Evolutionary conservation across 305 asterid genomes (phyloP).

Genomic region (Caryopteris hybrid): DNA sequence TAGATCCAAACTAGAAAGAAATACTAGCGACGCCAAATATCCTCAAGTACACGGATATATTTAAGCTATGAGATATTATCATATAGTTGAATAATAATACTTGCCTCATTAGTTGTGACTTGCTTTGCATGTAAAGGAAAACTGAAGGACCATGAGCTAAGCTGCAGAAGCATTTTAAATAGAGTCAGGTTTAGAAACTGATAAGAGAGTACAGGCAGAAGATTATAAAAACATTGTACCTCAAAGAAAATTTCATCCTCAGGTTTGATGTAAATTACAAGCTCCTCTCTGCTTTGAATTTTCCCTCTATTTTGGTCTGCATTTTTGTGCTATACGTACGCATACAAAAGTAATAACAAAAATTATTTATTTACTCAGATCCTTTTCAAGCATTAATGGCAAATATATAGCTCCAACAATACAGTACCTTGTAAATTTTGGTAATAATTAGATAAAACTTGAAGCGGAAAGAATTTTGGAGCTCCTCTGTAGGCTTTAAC

Average conservation of each 20-base stretch:
- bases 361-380: neutral
- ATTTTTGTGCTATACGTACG: conserved; percentile 50
- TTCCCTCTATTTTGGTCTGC: conserved; percentile 35
- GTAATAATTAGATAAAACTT: conserved; percentile 63
- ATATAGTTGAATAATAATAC: conserved; percentile 11
- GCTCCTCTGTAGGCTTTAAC: conserved; percentile 74
- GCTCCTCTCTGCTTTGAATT: conserved; percentile 39
- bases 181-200: conserved; percentile 14
- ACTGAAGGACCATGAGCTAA: conserved; percentile 82
- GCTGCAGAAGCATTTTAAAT: conserved; percentile 49
- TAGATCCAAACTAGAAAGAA: neutral
- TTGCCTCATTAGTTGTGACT: conserved; percentile 64
- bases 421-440: conserved; percentile 74
- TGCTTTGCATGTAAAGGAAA: conserved; percentile 60
- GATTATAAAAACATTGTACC: conserved; percentile 34
- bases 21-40: neutral
- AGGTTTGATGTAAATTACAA: conserved; percentile 55
- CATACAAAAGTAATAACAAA: conserved; percentile 11
- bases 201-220: conserved; percentile 4
- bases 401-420: neutral
- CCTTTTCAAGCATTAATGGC: neutral
- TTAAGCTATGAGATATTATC: neutral
- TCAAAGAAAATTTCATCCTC: conserved; percentile 72
- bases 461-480: conserved; percentile 60
- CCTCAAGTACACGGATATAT: neutral